A percentile compares a stretch with the other conserved stretches of the same genome.
These are phyloP conservation scores for Vicia faba DNA, from an alignment of 306 rosid species.

Conservation along the genomic window DNA sequence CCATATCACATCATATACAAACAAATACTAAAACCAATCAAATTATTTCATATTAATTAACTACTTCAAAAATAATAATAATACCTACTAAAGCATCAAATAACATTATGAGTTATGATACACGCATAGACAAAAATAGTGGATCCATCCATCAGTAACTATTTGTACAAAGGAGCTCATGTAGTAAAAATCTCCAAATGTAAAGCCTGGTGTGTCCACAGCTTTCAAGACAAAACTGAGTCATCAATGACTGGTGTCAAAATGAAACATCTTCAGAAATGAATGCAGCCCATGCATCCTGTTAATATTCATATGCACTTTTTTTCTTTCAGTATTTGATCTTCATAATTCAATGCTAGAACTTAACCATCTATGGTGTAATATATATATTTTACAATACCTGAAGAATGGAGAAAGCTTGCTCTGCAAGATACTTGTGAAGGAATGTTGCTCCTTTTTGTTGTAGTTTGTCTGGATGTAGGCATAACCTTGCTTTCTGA, in stretches of 20 bases:
- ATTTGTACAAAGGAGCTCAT: slow-evolving; percentile 46
- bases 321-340: slow-evolving; percentile 9
- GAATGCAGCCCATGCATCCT: slow-evolving; percentile 92
- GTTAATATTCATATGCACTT: slow-evolving; percentile 25
- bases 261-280: slow-evolving; percentile 71
- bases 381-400: slow-evolving; percentile 36
- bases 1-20: slow-evolving; percentile 41
- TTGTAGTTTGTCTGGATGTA: slow-evolving; percentile 91
- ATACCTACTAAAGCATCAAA: slow-evolving; percentile 40
- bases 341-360: slow-evolving; percentile 6
- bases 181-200: slow-evolving; percentile 20
- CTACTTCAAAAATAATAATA: slow-evolving; percentile 40
- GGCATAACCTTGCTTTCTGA: slow-evolving; percentile 88
- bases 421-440: slow-evolving; percentile 73
- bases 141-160: slow-evolving; percentile 35
- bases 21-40: slow-evolving; percentile 33
- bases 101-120: slow-evolving; percentile 35
- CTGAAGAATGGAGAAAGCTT: slow-evolving; percentile 87
- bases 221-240: slow-evolving; percentile 37
- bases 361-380: not conserved
- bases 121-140: slow-evolving; percentile 36
- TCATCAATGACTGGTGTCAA: slow-evolving; percentile 32
- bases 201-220: slow-evolving; percentile 31
- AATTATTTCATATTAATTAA: slow-evolving; percentile 20
- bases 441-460: slow-evolving; percentile 81